Evolutionary conservation across 768 basidiomycete species (phyloP).

Genomic region (Trametopsis cervina): DNA sequence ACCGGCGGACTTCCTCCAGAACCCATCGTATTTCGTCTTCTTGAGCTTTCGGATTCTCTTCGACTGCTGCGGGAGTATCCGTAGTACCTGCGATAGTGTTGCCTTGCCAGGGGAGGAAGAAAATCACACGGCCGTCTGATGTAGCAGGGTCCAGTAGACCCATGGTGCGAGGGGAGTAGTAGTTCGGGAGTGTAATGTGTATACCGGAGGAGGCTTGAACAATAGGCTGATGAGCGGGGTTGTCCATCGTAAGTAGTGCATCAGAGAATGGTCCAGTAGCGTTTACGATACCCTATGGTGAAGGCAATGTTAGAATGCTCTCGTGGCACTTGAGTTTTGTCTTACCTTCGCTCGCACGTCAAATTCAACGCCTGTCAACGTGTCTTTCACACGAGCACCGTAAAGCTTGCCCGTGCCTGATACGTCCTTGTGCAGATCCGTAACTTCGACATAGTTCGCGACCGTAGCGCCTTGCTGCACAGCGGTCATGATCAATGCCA

Average conservation of each 20-base stretch:
- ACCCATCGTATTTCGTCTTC: slow-evolving; percentile 99
- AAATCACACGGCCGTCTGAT: slow-evolving; percentile 95
- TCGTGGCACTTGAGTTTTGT: background rate
- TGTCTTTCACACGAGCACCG: slow-evolving; percentile 76
- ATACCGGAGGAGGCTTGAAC: slow-evolving; percentile 91
- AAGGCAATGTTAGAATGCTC: background rate
- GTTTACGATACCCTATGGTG: slow-evolving; percentile 83
- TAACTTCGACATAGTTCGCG: slow-evolving; percentile 88
- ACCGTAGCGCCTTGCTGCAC: slow-evolving; percentile 85
- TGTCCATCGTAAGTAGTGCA: slow-evolving; percentile 74
- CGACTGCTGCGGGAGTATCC: slow-evolving; percentile 71
- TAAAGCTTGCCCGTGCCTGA: slow-evolving; percentile 46
- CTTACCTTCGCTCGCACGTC: slow-evolving; percentile 71
- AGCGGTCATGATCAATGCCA: slow-evolving; percentile 90
- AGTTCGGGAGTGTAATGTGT: slow-evolving; percentile 95
- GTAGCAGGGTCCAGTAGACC: slow-evolving; percentile 93
- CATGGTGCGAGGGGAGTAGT: slow-evolving; percentile 93
- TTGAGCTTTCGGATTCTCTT: slow-evolving; percentile 67
- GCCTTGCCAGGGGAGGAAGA: slow-evolving; percentile 99
- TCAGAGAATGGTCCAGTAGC: slow-evolving; percentile 96
- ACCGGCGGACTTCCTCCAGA: slow-evolving; percentile 84
- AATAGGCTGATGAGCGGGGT: slow-evolving; percentile 72
- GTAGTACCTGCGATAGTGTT: slow-evolving; percentile 97
- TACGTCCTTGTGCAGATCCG: slow-evolving; percentile 60
- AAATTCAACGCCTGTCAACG: slow-evolving; percentile 77